Evolutionary conservation across 345 rosid genomes (phyloP).

Genomic region (Fremontodendron californicum): DNA sequence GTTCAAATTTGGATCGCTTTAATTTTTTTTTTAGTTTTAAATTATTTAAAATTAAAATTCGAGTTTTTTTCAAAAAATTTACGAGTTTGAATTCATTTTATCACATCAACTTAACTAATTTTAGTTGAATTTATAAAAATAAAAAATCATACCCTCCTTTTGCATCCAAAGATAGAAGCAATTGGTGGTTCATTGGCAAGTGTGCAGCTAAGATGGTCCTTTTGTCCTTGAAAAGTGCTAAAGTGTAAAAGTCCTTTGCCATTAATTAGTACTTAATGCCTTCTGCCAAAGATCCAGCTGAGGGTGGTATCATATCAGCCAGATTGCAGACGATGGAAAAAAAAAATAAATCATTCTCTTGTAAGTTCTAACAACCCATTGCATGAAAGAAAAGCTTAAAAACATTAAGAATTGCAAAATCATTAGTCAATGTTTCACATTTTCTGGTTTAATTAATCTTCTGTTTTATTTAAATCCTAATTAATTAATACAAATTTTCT

Average conservation of each 20-base stretch:
- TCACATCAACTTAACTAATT: too few relatives aligned
- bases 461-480: too few relatives aligned
- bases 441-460: not conserved
- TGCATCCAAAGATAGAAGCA: not conserved
- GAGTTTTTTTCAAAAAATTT: too few relatives aligned
- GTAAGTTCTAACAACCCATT: not conserved
- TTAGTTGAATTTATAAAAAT: too few relatives aligned
- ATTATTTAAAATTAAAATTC: too few relatives aligned
- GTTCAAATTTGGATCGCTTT: too few relatives aligned
- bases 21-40: too few relatives aligned
- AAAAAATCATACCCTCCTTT: too few relatives aligned
- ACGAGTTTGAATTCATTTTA: too few relatives aligned
- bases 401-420: not conserved
- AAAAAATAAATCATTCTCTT: not conserved
- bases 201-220: constrained; percentile 18
- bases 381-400: too few relatives aligned
- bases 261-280: constrained; percentile 11
- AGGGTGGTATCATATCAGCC: not conserved
- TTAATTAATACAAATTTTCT: too few relatives aligned
- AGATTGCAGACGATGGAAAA: not conserved
- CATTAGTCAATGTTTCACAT: not conserved
- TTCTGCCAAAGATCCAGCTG: not conserved
- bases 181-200: constrained; percentile 15
- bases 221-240: not conserved
- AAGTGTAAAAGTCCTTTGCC: not conserved